Conservation (phyloP, 768 basidiomycete genomes). For the Crucibulum laeve region DNA sequence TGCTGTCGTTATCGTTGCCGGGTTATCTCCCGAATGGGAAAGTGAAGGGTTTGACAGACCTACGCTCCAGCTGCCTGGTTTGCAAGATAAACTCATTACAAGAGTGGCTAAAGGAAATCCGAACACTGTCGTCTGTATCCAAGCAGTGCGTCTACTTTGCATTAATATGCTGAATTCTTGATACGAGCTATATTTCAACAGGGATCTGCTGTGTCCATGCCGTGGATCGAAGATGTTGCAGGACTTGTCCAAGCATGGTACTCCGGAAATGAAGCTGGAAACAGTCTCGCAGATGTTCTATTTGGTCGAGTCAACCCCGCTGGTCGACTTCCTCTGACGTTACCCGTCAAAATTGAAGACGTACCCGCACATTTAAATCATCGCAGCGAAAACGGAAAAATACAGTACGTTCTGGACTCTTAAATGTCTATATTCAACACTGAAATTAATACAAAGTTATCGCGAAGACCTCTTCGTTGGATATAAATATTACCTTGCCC, state of each 20-base stretch:
- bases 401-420: conserved; percentile 24
- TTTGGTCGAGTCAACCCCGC: conserved; percentile 59
- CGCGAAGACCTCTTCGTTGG: conserved; percentile 64
- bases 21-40: conserved; percentile 71
- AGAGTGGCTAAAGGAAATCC: conserved; percentile 50
- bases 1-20: conserved; percentile 54
- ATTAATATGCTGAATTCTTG: neutral
- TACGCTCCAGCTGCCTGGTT: conserved; percentile 52
- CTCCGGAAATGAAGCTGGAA: conserved; percentile 61
- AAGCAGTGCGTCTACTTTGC: conserved; percentile 41
- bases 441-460: conserved; percentile 25
- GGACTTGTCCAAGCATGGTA: conserved; percentile 64
- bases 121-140: conserved; percentile 55
- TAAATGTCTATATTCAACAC: neutral
- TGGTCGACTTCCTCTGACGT: conserved; percentile 55
- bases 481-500: conserved; percentile 63
- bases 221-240: conserved; percentile 56
- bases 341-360: conserved; percentile 58
- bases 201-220: conserved; percentile 73
- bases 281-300: conserved; percentile 62
- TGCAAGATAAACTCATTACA: conserved; percentile 54
- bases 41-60: conserved; percentile 72
- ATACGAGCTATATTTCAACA: conserved; percentile 14
- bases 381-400: conserved; percentile 53
- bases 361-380: conserved; percentile 58